phyloP scores from a whole-genome alignment of 371 early-diverging fungal genomes.

The Mortierella sp. region DNA sequence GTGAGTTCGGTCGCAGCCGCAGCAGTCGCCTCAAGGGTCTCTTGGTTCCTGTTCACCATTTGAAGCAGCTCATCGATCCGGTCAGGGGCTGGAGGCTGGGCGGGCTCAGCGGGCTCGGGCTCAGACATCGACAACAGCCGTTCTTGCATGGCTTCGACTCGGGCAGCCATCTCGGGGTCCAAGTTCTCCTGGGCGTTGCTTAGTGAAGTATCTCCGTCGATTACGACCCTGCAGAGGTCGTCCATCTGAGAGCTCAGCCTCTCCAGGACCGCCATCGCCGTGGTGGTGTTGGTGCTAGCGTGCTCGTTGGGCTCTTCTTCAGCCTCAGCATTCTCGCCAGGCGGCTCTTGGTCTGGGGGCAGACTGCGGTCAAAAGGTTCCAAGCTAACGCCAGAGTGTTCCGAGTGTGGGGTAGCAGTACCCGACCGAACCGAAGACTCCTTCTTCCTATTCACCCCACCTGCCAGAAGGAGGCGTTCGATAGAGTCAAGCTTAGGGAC shows the following conservation, averaged over 20 bases:
- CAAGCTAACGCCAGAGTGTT: background rate
- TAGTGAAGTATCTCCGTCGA: slow-evolving; percentile 26
- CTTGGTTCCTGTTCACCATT: background rate
- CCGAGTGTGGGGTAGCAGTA: background rate
- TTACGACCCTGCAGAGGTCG: slow-evolving; percentile 33
- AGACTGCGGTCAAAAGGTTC: slow-evolving; percentile 2
- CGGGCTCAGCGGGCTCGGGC: background rate
- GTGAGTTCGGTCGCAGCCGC: background rate
- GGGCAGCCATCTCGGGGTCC: slow-evolving; percentile 10
- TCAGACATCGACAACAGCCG: slow-evolving; percentile 27
- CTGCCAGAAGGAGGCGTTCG: slow-evolving; percentile 5
- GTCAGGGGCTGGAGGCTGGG: background rate
- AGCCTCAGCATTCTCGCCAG: background rate
- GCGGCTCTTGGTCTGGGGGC: background rate
- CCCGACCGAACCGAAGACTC: background rate
- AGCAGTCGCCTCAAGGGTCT: background rate
- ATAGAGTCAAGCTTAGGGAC: slow-evolving; percentile 33
- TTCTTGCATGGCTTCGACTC: slow-evolving; percentile 22
- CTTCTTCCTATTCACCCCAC: background rate
- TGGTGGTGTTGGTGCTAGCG: too few relatives aligned
- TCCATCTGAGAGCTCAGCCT: slow-evolving; percentile 22
- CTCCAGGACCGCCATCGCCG: slow-evolving; percentile 10
- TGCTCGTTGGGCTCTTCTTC: background rate
- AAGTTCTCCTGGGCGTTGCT: background rate
- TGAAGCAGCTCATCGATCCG: slow-evolving; percentile 26